These are phyloP conservation scores for Mycosphaerella sp. DNA, from an alignment of 2,329 filamentous ascomycete species.

Conservation along the genomic window DNA sequence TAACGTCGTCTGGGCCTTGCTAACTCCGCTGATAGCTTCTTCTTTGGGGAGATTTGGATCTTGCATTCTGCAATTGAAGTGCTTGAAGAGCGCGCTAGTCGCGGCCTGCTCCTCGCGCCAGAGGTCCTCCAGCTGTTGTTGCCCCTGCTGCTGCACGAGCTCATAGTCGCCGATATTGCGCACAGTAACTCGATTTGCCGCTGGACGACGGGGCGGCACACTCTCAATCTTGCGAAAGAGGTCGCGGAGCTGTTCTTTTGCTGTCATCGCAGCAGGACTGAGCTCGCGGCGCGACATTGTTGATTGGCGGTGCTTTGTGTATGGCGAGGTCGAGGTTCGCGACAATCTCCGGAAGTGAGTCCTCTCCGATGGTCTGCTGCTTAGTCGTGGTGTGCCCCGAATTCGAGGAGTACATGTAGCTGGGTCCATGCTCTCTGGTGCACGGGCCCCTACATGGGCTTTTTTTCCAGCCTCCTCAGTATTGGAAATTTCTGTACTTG, in stretches of 20 bases:
- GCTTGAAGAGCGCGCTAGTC: background rate
- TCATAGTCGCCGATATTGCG: background rate
- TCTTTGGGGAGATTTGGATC: background rate
- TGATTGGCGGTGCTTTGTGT: background rate
- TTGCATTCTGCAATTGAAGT: background rate
- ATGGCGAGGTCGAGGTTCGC: background rate
- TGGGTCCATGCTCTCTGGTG: background rate
- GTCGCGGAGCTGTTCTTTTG: background rate
- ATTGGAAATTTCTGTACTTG: background rate
- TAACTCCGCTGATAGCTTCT: background rate
- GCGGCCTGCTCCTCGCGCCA: background rate
- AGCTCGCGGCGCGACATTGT: background rate
- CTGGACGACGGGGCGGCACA: background rate
- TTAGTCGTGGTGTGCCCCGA: slow-evolving; percentile 3
- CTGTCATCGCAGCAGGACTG: background rate
- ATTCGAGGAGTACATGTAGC: slow-evolving; percentile 1
- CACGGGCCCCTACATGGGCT: slow-evolving; percentile 4
- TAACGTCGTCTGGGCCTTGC: background rate
- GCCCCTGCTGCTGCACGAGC: background rate
- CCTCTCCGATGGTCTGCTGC: slow-evolving; percentile 3
- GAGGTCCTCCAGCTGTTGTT: background rate
- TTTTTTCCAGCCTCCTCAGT: slow-evolving; percentile 6
- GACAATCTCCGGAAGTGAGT: background rate
- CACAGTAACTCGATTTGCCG: background rate
- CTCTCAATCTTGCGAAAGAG: background rate